Base-by-base conservation (phyloP, 2,329 filamentous ascomycete genomes). In the Remersonia thermophila region DNA sequence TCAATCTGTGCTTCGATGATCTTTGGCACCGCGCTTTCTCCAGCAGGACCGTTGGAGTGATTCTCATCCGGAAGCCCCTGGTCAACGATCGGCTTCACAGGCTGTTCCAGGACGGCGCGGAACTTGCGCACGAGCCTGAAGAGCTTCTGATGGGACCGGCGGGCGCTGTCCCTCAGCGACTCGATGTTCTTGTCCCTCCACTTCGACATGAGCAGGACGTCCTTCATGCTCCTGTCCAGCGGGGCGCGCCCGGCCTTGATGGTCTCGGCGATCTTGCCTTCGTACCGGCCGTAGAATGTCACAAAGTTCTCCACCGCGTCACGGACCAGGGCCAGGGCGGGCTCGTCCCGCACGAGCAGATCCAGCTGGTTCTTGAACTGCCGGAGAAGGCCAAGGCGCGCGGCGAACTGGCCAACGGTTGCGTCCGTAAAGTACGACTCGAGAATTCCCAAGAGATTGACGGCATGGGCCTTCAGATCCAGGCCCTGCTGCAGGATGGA, bases 121-220 rank as follows among this genome's bases (percentile, higher is more conserved):
- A 94, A 98, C 60, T 95, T 96, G 37, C 84, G 73, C 30, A 98
- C 82, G 26, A 94, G 67, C 48, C 83, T 83, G 62, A 94, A 94
- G 2, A 98, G 71, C 57, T 94, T 95, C 50, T 81, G 76, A 53
- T 98, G 91, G 14, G 87, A 95, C 41, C 80, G 80, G 49, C 81
- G 80, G 1, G 91, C 86, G 56, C 89, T 96, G 52, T 95, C 86
- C 46, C 80, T 75, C 12, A 98, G 64, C 1, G 85, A 83, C 32
- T 80, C 80, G 43, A 98, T 93, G 51, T 96, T 98, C 15, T 84
- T 94, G 49, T 98, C 91, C 56, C 93, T 95, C 93, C 93, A 98
- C 57, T 86, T 95, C 7, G 87, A 86, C 49, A 98, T 65, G 35
- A 93, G 75, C 12, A 98, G 71, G n/a, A 95, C 78, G 48, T 96